These are phyloP conservation scores for Colletotrichum chlorophyti DNA, from an alignment of 2,329 filamentous ascomycete genomes.

Conservation along the genomic window DNA sequence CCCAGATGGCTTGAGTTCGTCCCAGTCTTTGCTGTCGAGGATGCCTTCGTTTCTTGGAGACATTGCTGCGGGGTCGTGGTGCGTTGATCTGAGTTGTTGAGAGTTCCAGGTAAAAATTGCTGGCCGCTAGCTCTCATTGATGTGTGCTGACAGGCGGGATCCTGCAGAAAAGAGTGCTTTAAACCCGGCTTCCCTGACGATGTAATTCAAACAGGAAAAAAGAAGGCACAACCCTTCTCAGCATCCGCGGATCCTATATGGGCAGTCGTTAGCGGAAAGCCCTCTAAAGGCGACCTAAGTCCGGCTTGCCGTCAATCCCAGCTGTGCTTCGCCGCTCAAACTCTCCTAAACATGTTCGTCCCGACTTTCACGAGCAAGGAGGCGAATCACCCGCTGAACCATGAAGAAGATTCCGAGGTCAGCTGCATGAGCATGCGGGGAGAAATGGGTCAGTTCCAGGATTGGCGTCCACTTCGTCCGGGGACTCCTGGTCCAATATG, in stretches of 20 bases:
- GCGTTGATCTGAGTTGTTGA: neutral
- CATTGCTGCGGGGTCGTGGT: constrained; percentile 33
- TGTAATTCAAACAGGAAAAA: neutral
- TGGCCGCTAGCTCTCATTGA: neutral
- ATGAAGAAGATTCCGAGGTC: constrained; percentile 11
- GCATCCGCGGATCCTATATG: neutral
- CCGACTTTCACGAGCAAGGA: constrained; percentile 18
- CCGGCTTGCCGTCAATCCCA: constrained; percentile 10
- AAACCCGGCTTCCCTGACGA: neutral
- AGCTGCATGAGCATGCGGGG: neutral
- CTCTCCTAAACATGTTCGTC: too few species aligned
- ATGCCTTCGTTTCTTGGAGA: constrained; percentile 38
- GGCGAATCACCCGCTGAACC: neutral
- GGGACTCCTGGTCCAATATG: constrained; percentile 21
- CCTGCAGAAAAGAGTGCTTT: neutral
- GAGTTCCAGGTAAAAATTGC: neutral
- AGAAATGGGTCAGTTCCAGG: neutral
- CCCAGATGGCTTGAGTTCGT: constrained; percentile 36
- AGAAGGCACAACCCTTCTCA: constrained; percentile 14
- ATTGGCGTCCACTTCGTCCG: neutral
- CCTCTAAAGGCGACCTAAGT: neutral
- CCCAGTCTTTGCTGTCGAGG: constrained; percentile 43
- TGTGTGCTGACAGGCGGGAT: constrained; percentile 3
- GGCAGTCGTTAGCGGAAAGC: neutral
- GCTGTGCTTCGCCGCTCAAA: neutral